Base-by-base conservation (phyloP, 2,329 filamentous ascomycete species). In the Fusarium sp. region DNA sequence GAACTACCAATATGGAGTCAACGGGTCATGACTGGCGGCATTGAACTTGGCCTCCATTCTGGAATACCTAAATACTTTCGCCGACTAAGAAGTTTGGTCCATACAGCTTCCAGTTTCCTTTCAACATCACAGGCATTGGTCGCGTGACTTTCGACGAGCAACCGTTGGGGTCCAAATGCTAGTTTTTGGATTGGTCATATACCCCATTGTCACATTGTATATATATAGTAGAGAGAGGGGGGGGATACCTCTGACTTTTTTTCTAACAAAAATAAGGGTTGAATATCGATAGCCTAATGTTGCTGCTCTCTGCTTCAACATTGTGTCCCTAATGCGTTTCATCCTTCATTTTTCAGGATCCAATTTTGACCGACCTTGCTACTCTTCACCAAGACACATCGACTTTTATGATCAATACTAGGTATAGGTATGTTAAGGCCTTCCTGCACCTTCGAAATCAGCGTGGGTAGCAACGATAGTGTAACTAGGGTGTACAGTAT, bases 1-100 rank as follows among this genome's bases (percentile, higher is more conserved):
- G 60, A 48, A 42, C 49, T 59, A 59, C 37, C 53, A 13, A 36
- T n/a, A 23, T 66, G n/a, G n/a, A 36, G 50, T 10, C 33, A 48
- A 53, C 39, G 40, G 40, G 57, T 40, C 42, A 47, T 48, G 43
- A 58, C 45, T 13, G 25, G 37, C 37, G 41, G 41, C 50, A n/a
- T 47, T 59, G 42, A 31, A 47, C 46, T 65, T 65, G 31, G 37
- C 54, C 55, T 37, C 18, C 18, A 36, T 29, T 31, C 39, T 40
- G 35, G 13, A 39, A 50, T 40, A 35, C 27, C 36, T 37, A 50
- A 33, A 23, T 39, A 11, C 11, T 47, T 47, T 41, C 39, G n/a
- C 23, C 11, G 13, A 50, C 51, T 40, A 45, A 54, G 46, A 41
- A 25, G 21, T 20, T 15, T 49, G 47, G 46, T 20, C 23, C 21